phyloP scores from a whole-genome alignment of 257 asterid species.

The Jasminum sambac region DNA sequence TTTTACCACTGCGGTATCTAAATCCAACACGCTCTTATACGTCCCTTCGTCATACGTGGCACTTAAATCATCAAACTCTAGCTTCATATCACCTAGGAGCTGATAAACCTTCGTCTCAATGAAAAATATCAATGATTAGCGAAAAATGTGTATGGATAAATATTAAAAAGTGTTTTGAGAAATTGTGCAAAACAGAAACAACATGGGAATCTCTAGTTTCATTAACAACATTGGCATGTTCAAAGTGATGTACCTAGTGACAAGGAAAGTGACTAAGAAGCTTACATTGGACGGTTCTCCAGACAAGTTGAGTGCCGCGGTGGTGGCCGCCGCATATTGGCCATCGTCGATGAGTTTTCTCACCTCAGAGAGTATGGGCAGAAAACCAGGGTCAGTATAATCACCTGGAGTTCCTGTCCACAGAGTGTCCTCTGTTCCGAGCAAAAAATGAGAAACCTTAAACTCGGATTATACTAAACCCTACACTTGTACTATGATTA shows the following conservation, averaged over 20 bases:
- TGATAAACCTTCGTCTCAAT: slow-evolving; percentile 61
- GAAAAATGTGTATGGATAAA: too few species aligned
- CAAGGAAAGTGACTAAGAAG: slow-evolving; percentile 22
- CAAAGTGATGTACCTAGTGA: neutral
- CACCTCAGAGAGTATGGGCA: slow-evolving; percentile 47
- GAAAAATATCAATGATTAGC: slow-evolving; percentile 1
- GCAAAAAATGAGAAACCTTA: slow-evolving; percentile 14
- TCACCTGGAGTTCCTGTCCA: slow-evolving; percentile 78
- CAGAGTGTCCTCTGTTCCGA: slow-evolving; percentile 71
- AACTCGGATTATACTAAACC: neutral
- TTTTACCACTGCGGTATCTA: slow-evolving; percentile 72
- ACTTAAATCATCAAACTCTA: slow-evolving; percentile 57
- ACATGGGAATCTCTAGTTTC: too few species aligned
- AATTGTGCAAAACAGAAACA: slow-evolving; percentile 1
- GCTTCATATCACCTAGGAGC: slow-evolving; percentile 76
- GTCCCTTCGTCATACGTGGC: slow-evolving; percentile 40
- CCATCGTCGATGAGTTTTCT: slow-evolving; percentile 61
- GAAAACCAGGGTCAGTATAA: slow-evolving; percentile 52
- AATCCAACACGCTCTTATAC: slow-evolving; percentile 69
- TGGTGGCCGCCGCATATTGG: slow-evolving; percentile 60
- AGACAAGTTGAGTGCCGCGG: slow-evolving; percentile 46
- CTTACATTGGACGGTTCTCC: slow-evolving; percentile 57
- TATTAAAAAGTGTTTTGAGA: too few species aligned
- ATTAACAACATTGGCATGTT: too few species aligned
- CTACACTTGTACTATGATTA: too few species aligned